phyloP scores from a whole-genome alignment of 73 alveolate genomes.

The Tetrahymena thermophila region DNA sequence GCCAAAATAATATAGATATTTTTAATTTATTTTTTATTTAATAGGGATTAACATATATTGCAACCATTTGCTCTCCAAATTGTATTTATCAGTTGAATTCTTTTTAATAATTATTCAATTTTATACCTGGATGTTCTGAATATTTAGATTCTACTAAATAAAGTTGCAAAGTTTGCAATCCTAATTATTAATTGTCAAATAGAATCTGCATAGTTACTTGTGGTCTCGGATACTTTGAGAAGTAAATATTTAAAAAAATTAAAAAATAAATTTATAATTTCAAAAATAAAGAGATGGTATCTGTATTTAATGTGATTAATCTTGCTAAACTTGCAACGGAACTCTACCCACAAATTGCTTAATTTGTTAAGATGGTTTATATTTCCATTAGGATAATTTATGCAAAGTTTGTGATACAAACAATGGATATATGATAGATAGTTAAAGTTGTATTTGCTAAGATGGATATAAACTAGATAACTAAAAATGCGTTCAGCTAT shows the following conservation, averaged over 20 bases:
- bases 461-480: not conserved
- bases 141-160: not conserved
- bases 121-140: not conserved
- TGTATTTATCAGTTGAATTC: not conserved
- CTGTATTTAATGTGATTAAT: not conserved
- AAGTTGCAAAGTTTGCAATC: not conserved
- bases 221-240: not conserved
- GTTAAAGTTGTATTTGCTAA: not conserved
- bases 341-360: not conserved
- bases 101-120: no score
- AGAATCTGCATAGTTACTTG: not conserved
- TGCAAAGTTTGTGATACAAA: not conserved
- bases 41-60: not conserved
- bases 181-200: not conserved
- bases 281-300: not conserved
- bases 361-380: not conserved
- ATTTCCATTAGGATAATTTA: not conserved
- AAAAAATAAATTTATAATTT: no score
- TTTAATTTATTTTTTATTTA: no score
- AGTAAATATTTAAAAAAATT: not conserved
- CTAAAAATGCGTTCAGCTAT: not conserved
- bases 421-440: not conserved
- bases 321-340: not conserved
- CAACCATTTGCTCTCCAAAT: not conserved
- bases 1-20: no score